Evolutionary conservation across 305 asterid species (phyloP).

Genomic region (Withania somnifera): DNA sequence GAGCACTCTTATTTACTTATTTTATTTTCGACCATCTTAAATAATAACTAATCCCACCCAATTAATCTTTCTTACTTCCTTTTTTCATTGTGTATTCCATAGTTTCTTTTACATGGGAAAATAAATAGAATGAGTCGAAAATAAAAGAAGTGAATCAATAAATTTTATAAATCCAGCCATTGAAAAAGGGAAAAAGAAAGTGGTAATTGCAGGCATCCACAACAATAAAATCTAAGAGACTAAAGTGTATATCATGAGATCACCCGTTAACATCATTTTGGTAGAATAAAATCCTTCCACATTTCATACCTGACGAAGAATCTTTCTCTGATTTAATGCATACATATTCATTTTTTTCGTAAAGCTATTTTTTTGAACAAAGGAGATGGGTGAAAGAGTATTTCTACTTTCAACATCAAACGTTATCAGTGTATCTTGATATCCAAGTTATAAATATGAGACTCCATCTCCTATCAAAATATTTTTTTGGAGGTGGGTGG

Average conservation of each 20-base stretch:
- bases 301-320: conserved; percentile 73
- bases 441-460: conserved; percentile 85
- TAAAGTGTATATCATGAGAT: neutral
- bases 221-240: neutral
- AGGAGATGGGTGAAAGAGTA: conserved; percentile 54
- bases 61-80: neutral
- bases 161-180: neutral
- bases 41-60: neutral
- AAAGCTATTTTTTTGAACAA: conserved; percentile 44
- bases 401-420: conserved; percentile 59
- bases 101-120: neutral
- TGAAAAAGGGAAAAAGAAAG: neutral
- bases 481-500: no score
- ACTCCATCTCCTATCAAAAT: no score
- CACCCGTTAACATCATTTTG: neutral
- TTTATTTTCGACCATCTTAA: neutral
- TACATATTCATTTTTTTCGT: conserved; percentile 37
- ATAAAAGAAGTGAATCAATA: neutral
- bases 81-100: neutral
- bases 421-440: conserved; percentile 64
- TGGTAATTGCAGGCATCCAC: neutral
- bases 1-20: neutral
- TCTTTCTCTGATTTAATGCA: conserved; percentile 52
- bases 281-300: conserved; percentile 2
- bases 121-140: neutral